Conservation (phyloP, 2,329 filamentous ascomycete species). For the Nothophaeocryptopus gaeumannii region DNA sequence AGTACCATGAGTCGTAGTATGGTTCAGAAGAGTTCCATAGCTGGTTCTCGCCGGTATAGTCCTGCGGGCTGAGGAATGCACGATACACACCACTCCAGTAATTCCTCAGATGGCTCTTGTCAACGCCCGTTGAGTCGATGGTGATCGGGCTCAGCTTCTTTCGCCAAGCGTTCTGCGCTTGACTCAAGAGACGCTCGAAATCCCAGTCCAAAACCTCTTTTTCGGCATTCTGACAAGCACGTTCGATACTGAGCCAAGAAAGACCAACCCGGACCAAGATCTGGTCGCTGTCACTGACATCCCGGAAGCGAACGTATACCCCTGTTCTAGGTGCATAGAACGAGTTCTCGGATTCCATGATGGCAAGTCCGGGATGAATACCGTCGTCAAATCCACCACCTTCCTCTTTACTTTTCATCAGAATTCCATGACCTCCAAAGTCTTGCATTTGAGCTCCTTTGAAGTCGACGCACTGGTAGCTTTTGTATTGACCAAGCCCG, state of each 20-base stretch:
- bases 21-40: constrained; percentile 44
- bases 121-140: constrained; percentile 35
- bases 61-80: constrained; percentile 45
- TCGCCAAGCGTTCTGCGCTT: constrained; percentile 39
- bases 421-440: constrained; percentile 40
- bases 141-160: constrained; percentile 39
- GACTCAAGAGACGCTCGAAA: constrained; percentile 53
- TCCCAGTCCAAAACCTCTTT: constrained; percentile 63
- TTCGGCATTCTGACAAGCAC: constrained; percentile 67
- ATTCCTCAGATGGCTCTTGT: constrained; percentile 36
- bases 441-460: constrained; percentile 50
- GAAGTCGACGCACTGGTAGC: constrained; percentile 61
- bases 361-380: constrained; percentile 40
- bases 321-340: constrained; percentile 21
- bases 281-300: constrained; percentile 39
- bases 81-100: constrained; percentile 47
- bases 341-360: constrained; percentile 34
- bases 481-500: constrained; percentile 55
- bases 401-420: too few relatives aligned
- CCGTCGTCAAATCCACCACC: constrained; percentile 51
- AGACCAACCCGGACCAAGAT: constrained; percentile 64
- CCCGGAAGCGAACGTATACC: constrained; percentile 35
- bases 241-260: constrained; percentile 63
- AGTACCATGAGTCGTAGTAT: constrained; percentile 57
- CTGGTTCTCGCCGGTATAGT: constrained; percentile 47